These are phyloP conservation scores for Biancaea sappan DNA, from an alignment of 306 rosid genomes.

Conservation along the genomic window DNA sequence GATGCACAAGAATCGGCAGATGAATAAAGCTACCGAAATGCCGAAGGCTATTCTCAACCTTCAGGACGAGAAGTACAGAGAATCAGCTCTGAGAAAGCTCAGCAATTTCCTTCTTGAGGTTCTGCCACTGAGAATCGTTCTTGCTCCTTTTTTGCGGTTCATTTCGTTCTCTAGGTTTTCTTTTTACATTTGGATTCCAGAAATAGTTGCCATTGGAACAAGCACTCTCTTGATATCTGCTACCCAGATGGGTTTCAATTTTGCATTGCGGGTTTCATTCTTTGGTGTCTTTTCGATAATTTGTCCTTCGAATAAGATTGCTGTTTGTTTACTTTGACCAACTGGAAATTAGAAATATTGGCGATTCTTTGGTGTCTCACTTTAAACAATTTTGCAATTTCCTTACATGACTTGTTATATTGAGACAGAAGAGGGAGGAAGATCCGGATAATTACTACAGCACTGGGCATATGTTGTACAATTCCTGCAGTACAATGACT, in stretches of 20 bases:
- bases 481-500: conserved; percentile 28
- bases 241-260: background rate
- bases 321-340: background rate
- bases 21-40: background rate
- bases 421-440: conserved; percentile 23
- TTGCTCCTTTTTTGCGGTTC: background rate
- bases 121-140: background rate
- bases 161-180: background rate
- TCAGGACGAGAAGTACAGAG: conserved; percentile 9
- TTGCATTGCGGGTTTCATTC: background rate
- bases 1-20: background rate
- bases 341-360: background rate
- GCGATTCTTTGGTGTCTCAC: background rate
- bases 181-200: background rate
- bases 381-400: background rate
- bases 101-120: conserved; percentile 27
- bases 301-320: too few relatives aligned
- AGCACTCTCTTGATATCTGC: background rate
- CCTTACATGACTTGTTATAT: background rate
- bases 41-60: conserved; percentile 5
- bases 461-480: conserved; percentile 16
- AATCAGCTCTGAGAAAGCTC: conserved; percentile 16
- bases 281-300: background rate
- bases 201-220: background rate
- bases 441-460: conserved; percentile 20